phyloP scores from a whole-genome alignment of 2,329 filamentous ascomycete genomes.

The Eutypa lata region DNA sequence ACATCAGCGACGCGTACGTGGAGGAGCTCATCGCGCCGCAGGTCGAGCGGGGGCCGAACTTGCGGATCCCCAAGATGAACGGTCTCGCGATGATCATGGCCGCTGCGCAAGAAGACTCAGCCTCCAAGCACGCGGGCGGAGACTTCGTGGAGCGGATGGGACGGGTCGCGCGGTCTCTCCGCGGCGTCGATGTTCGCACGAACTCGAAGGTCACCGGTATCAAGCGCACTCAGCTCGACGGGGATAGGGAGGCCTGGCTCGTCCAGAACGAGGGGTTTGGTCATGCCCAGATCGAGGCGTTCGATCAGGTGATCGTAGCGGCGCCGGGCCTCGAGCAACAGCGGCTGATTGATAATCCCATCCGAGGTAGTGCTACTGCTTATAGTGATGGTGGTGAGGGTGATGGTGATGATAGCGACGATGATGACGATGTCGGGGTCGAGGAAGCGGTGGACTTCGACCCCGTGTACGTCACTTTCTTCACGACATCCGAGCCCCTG shows the following conservation, averaged over 20 bases:
- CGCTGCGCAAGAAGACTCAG: conserved; percentile 15
- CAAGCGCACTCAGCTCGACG: conserved; percentile 9
- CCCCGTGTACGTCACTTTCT: conserved; percentile 10
- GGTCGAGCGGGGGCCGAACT: conserved; percentile 13
- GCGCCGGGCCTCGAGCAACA: conserved; percentile 1
- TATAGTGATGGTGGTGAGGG: no score
- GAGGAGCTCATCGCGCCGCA: conserved; percentile 18
- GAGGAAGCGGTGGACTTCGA: conserved; percentile 12
- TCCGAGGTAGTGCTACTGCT: not conserved
- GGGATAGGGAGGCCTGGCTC: conserved; percentile 7
- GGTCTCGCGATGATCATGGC: conserved; percentile 16
- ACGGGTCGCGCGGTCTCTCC: conserved; percentile 4
- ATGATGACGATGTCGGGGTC: not conserved
- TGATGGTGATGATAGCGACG: no score
- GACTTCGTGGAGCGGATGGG: conserved; percentile 12
- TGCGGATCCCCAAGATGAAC: conserved; percentile 10
- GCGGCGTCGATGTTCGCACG: conserved; percentile 3
- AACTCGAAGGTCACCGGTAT: conserved; percentile 10
- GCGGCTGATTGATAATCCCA: not conserved
- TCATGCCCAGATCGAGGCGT: conserved; percentile 6
- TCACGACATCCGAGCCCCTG: conserved; percentile 9
- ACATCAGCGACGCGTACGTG: conserved; percentile 16
- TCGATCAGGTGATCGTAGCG: conserved; percentile 16
- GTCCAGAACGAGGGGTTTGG: conserved; percentile 4
- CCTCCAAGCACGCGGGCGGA: conserved; percentile 14